Evolutionary conservation across 257 asterid species (phyloP).

Genomic region (Lantana camara): DNA sequence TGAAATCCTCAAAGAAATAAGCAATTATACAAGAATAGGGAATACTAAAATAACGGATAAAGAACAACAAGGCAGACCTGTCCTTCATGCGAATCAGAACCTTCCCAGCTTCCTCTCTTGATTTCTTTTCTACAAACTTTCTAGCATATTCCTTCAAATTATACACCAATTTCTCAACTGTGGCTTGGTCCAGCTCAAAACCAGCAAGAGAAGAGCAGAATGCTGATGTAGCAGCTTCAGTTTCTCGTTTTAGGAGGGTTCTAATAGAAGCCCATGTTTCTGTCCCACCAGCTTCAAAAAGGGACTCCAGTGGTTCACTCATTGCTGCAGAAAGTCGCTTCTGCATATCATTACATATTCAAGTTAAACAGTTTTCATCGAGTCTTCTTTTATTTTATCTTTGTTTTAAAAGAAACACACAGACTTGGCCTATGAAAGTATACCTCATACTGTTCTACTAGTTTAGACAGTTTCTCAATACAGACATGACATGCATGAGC

Average conservation of each 20-base stretch:
- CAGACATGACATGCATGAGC: constrained; percentile 51
- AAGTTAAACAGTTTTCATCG: constrained; percentile 6
- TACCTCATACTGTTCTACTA: constrained; percentile 52
- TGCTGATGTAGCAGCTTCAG: constrained; percentile 38
- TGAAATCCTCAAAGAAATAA: constrained; percentile 28
- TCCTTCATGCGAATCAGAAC: constrained; percentile 65
- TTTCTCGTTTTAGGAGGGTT: constrained; percentile 54
- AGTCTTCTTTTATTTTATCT: constrained; percentile 1
- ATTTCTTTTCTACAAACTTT: constrained; percentile 51
- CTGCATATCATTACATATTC: constrained; percentile 37
- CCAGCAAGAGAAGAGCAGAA: constrained; percentile 46
- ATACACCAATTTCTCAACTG: constrained; percentile 40
- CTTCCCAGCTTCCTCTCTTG: constrained; percentile 70
- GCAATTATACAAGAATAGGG: constrained; percentile 19
- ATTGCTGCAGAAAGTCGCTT: constrained; percentile 46
- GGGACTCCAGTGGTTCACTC: constrained; percentile 49
- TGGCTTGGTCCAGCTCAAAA: constrained; percentile 54
- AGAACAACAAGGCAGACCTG: constrained; percentile 37
- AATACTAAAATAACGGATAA: neutral
- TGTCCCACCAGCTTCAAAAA: constrained; percentile 54
- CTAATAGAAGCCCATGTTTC: constrained; percentile 64
- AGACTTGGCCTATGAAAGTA: neutral
- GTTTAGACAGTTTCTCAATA: constrained; percentile 46
- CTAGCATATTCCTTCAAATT: constrained; percentile 48
- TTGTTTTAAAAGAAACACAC: neutral